Conservation (phyloP, 2,329 filamentous ascomycete species). For the Falciphora oryzae region DNA sequence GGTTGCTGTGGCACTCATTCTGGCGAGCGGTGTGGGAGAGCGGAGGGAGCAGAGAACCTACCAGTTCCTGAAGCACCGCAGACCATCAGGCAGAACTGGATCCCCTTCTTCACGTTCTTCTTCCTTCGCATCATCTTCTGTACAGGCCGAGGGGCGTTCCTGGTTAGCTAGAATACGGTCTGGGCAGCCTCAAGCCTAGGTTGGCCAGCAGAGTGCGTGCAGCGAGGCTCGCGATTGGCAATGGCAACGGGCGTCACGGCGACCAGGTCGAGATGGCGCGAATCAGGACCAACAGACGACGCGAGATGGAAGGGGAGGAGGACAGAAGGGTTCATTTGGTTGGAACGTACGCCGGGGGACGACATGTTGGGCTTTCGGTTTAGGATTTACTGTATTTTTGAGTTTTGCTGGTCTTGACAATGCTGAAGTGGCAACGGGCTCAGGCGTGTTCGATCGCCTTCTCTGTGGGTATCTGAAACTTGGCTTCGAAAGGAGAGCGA, state of each 20-base stretch:
- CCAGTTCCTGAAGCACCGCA: conserved; percentile 98
- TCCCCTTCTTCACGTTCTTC: conserved; percentile 99
- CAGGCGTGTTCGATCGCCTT: not conserved
- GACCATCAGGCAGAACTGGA: conserved; percentile 99
- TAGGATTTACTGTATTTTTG: not conserved
- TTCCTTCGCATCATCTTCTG: conserved; percentile 97
- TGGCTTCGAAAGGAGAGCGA: conserved; percentile 12
- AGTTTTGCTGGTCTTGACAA: not conserved
- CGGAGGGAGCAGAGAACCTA: conserved; percentile 41
- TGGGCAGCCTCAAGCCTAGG: not conserved
- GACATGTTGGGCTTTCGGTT: conserved; percentile 18
- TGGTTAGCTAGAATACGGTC: conserved; percentile 19
- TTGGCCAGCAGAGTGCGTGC: not conserved
- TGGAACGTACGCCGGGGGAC: conserved; percentile 28
- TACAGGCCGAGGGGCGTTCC: conserved; percentile 15
- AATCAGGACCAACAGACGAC: not conserved
- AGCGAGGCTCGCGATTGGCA: not conserved
- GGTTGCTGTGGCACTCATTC: no score
- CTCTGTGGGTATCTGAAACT: conserved; percentile 1
- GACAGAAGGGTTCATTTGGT: conserved; percentile 10
- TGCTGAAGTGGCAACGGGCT: not conserved
- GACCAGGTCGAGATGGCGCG: not conserved
- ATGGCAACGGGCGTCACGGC: not conserved
- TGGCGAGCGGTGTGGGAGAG: not conserved
- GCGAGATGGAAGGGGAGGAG: not conserved